Conservation (phyloP, 306 rosid genomes). For the Gastrolobium bilobum region DNA sequence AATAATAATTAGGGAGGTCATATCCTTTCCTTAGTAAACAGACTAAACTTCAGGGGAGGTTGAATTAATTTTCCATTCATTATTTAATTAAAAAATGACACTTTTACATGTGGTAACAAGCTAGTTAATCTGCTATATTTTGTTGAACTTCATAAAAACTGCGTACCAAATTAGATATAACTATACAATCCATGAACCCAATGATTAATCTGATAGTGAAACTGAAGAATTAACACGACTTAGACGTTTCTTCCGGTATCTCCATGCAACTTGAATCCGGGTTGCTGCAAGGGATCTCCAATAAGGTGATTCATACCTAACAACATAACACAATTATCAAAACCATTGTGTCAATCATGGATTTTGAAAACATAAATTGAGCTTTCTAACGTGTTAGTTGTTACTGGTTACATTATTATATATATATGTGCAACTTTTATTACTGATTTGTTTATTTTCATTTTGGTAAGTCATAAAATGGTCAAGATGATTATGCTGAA, state of each 20-base stretch:
- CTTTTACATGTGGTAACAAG: too few species aligned
- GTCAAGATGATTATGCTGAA: constrained; percentile 6
- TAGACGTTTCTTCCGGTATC: constrained; percentile 64
- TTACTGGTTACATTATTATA: neutral
- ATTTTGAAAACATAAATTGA: neutral
- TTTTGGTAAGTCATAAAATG: neutral
- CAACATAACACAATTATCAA: neutral
- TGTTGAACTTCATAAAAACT: too few species aligned
- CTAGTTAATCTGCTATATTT: too few species aligned
- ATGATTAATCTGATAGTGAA: neutral
- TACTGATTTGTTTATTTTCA: neutral
- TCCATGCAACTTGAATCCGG: constrained; percentile 78
- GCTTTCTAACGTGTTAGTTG: neutral
- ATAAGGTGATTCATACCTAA: too few species aligned
- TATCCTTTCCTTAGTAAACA: too few species aligned
- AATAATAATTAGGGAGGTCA: too few species aligned
- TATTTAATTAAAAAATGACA: too few species aligned
- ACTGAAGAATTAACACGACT: constrained; percentile 51
- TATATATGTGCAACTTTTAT: neutral
- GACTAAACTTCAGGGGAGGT: too few species aligned
- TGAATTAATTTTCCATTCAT: too few species aligned
- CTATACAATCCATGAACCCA: neutral
- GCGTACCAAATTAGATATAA: too few species aligned
- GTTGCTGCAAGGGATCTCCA: constrained; percentile 30
- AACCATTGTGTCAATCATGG: neutral